These are phyloP conservation scores for Lyophyllum shimeji DNA, from an alignment of 768 basidiomycete species.

Conservation along the genomic window DNA sequence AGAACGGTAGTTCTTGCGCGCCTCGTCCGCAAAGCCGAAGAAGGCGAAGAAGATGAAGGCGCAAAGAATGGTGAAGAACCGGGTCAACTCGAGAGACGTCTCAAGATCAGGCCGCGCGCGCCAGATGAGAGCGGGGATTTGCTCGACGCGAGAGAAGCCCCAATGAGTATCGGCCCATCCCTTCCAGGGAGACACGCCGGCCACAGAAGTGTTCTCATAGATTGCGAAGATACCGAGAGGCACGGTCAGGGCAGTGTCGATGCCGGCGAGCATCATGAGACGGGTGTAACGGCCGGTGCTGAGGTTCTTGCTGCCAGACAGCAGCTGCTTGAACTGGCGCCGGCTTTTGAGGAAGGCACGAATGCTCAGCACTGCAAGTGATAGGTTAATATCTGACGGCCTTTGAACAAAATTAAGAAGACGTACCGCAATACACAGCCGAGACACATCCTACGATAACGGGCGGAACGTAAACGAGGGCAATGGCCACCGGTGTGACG, in stretches of 20 bases:
- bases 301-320: slow-evolving; percentile 35
- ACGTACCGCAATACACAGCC: slow-evolving; percentile 38
- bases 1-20: slow-evolving; percentile 41
- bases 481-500: slow-evolving; percentile 34
- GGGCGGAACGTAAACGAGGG: slow-evolving; percentile 37
- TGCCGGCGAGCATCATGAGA: slow-evolving; percentile 44
- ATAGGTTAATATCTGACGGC: neutral
- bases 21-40: slow-evolving; percentile 57
- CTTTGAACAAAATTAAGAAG: neutral
- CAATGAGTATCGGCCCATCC: slow-evolving; percentile 56
- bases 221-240: slow-evolving; percentile 35
- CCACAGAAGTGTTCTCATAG: slow-evolving; percentile 18
- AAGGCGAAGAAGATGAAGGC: slow-evolving; percentile 52
- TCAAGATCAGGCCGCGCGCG: slow-evolving; percentile 15
- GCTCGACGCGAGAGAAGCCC: slow-evolving; percentile 41
- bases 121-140: slow-evolving; percentile 40
- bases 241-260: slow-evolving; percentile 38
- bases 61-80: slow-evolving; percentile 39
- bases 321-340: slow-evolving; percentile 35
- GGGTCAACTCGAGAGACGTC: slow-evolving; percentile 28
- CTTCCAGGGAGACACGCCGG: slow-evolving; percentile 36
- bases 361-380: slow-evolving; percentile 27
- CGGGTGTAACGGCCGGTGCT: slow-evolving; percentile 48
- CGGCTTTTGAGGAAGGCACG: slow-evolving; percentile 34
- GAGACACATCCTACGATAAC: slow-evolving; percentile 38